phyloP scores from a whole-genome alignment of 2,329 filamentous ascomycete species.

The Claviceps spartinae region DNA sequence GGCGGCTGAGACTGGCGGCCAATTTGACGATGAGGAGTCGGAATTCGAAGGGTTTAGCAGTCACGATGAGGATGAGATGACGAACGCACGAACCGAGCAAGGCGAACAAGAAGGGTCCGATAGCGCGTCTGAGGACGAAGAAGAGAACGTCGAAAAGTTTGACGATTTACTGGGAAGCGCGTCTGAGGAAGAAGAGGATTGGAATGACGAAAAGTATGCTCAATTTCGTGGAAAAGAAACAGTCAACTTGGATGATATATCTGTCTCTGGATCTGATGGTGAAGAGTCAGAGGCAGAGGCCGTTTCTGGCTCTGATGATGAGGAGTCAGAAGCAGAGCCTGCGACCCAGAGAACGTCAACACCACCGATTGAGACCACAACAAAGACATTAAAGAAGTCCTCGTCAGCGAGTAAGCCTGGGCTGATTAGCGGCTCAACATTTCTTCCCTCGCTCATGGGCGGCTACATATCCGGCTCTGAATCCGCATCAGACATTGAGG shows the following conservation, averaged over 20 bases:
- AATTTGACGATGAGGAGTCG: conserved; percentile 18
- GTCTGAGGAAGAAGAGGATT: conserved; percentile 29
- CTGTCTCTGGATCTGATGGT: conserved; percentile 20
- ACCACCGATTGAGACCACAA: conserved; percentile 13
- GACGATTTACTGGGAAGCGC: conserved; percentile 32
- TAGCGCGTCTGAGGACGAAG: conserved; percentile 16
- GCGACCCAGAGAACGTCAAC: conserved; percentile 15
- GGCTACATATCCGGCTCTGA: conserved; percentile 71
- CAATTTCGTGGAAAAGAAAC: conserved; percentile 21
- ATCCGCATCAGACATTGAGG: conserved; percentile 53
- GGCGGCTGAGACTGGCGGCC: conserved; percentile 4
- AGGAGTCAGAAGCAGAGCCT: conserved; percentile 14
- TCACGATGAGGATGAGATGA: conserved; percentile 14
- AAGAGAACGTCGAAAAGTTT: conserved; percentile 26
- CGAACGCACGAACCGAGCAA: not conserved
- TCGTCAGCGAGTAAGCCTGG: conserved; percentile 9
- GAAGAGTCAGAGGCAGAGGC: conserved; percentile 14
- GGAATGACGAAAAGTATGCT: conserved; percentile 19
- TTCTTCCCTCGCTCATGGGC: conserved; percentile 64
- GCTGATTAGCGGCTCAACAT: conserved; percentile 35
- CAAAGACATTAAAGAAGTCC: conserved; percentile 8
- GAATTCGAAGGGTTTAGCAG: conserved; percentile 29
- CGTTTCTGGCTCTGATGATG: conserved; percentile 14
- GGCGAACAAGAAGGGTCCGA: conserved; percentile 1
- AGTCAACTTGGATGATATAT: conserved; percentile 27